Evolutionary conservation across 2,329 filamentous ascomycete species (phyloP).

Genomic region (Thielaviopsis populi): DNA sequence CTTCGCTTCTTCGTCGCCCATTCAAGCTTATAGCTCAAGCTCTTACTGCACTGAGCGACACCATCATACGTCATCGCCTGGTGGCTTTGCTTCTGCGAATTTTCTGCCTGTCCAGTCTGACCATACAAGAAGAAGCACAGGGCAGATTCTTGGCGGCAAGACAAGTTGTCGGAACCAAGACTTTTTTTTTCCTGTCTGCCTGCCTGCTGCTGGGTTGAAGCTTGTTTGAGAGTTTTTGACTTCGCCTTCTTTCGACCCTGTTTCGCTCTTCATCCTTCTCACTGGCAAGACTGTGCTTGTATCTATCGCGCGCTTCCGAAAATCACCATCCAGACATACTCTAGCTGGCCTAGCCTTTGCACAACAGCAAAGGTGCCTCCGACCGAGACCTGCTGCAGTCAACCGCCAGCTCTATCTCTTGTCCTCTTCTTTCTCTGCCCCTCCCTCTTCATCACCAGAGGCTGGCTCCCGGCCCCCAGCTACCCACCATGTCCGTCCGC

Average conservation of each 20-base stretch:
- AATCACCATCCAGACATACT: background rate
- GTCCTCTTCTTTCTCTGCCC: background rate
- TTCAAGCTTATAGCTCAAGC: background rate
- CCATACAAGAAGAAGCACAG: background rate
- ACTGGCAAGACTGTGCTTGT: background rate
- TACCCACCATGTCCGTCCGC: constrained; percentile 45
- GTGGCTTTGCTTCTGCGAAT: background rate
- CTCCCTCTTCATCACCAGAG: background rate
- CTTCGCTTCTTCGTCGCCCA: background rate
- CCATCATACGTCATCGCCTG: background rate
- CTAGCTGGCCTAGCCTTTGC: background rate
- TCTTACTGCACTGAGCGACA: background rate
- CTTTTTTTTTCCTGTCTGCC: background rate
- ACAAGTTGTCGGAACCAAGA: background rate
- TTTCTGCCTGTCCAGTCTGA: background rate
- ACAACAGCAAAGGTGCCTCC: background rate
- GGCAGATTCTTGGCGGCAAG: background rate
- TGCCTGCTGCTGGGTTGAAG: background rate
- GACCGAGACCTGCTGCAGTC: background rate
- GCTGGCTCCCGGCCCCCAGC: background rate
- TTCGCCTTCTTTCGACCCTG: background rate
- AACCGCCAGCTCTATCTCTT: background rate
- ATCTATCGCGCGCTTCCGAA: background rate
- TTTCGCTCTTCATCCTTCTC: no score
- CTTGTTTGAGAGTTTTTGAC: background rate